These are phyloP conservation scores for Clonostachys chloroleuca DNA, from an alignment of 2,329 filamentous ascomycete species.

Conservation along the genomic window DNA sequence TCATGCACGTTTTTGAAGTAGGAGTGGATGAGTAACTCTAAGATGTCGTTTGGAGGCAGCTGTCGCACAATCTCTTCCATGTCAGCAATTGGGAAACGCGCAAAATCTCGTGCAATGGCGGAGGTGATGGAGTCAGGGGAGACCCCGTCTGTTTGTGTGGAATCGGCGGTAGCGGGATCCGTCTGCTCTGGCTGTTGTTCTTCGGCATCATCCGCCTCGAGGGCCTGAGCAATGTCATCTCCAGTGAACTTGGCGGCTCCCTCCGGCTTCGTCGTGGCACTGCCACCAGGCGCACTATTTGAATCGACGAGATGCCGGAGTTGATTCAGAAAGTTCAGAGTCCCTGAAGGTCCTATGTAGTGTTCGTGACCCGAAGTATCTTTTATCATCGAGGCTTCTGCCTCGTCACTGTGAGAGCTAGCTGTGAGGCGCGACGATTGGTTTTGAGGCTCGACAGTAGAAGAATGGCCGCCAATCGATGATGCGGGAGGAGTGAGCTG, in stretches of 20 bases:
- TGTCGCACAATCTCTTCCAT: slow-evolving; percentile 19
- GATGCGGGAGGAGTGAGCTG: slow-evolving; percentile 1
- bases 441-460: background rate
- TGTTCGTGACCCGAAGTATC: slow-evolving; percentile 26
- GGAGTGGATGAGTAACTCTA: slow-evolving; percentile 22
- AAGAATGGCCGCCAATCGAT: background rate
- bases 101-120: slow-evolving; percentile 18
- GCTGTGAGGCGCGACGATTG: background rate
- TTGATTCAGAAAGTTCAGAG: slow-evolving; percentile 25
- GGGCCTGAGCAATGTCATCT: slow-evolving; percentile 13
- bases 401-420: slow-evolving; percentile 7
- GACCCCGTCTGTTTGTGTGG: background rate
- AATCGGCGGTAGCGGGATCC: background rate
- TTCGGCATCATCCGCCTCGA: slow-evolving; percentile 11
- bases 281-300: background rate
- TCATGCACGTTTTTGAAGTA: slow-evolving; percentile 27
- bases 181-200: background rate
- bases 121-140: slow-evolving; percentile 18
- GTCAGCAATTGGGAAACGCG: slow-evolving; percentile 11
- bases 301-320: slow-evolving; percentile 21
- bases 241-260: background rate
- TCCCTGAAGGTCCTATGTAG: slow-evolving; percentile 29
- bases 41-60: slow-evolving; percentile 14
- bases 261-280: background rate
- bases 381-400: slow-evolving; percentile 16